Evolutionary conservation across 2,329 filamentous ascomycete species (phyloP).

Genomic region (Berkeleyomyces basicola): DNA sequence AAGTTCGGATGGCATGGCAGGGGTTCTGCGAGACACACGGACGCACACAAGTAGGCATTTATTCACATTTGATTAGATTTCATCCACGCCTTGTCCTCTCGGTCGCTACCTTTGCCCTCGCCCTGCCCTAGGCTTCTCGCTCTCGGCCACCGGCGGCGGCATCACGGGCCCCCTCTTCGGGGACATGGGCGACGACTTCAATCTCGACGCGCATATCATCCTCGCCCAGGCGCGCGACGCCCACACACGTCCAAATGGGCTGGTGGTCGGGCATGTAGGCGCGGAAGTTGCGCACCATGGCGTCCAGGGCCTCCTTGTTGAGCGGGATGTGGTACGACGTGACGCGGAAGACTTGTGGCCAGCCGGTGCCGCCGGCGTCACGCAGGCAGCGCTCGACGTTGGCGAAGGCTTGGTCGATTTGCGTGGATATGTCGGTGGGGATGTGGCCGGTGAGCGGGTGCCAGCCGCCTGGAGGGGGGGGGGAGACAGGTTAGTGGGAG

Average conservation of each 20-base stretch:
- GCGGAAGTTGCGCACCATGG: slow-evolving; percentile 30
- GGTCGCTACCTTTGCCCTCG: too few relatives aligned
- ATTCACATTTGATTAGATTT: too few relatives aligned
- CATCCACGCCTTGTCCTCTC: too few relatives aligned
- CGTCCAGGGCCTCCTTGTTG: slow-evolving; percentile 23
- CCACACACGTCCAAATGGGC: slow-evolving; percentile 38
- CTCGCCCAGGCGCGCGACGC: slow-evolving; percentile 29
- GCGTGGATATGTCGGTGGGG: slow-evolving; percentile 24
- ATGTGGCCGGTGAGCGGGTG: slow-evolving; percentile 17
- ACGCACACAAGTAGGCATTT: too few relatives aligned
- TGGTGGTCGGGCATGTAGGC: slow-evolving; percentile 35
- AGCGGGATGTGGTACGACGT: slow-evolving; percentile 29
- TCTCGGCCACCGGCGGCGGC: neutral
- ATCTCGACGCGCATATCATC: slow-evolving; percentile 41
- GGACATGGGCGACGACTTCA: slow-evolving; percentile 34
- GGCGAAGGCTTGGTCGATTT: slow-evolving; percentile 36
- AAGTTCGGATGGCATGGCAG: neutral
- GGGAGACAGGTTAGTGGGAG: neutral
- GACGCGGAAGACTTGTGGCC: slow-evolving; percentile 35
- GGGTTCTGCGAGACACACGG: too few relatives aligned
- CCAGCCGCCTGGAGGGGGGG: slow-evolving; percentile 16
- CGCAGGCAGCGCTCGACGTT: slow-evolving; percentile 38
- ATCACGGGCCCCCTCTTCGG: slow-evolving; percentile 20
- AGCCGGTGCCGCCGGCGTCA: slow-evolving; percentile 37
- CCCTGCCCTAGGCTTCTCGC: neutral